phyloP scores from a whole-genome alignment of 2,329 filamentous ascomycete genomes.

The Curvularia hawaiiensis region DNA sequence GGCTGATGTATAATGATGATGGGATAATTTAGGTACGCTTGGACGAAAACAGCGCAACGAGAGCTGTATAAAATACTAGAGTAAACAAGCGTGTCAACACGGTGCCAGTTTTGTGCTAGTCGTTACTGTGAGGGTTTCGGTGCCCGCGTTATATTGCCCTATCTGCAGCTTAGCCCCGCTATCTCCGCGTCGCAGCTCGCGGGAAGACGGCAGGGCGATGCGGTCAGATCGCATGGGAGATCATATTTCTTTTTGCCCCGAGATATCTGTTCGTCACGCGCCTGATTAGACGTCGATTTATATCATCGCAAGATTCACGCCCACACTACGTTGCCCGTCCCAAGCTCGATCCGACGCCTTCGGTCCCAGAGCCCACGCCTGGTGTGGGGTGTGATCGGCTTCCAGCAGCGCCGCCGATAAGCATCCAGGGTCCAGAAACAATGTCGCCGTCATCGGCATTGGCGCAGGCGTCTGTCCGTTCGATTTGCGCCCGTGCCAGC shows the following conservation, averaged over 20 bases:
- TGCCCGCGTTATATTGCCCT: constrained; percentile 16
- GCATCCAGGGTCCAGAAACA: constrained; percentile 28
- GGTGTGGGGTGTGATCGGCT: constrained; percentile 30
- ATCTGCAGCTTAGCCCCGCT: constrained; percentile 17
- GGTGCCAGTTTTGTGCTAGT: not conserved
- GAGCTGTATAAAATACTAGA: constrained; percentile 22
- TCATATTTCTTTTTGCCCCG: constrained; percentile 9
- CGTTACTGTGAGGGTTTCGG: constrained; percentile 1
- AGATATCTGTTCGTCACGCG: constrained; percentile 8
- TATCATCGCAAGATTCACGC: constrained; percentile 12
- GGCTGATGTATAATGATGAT: constrained; percentile 27
- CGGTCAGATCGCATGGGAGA: constrained; percentile 18
- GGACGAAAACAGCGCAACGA: constrained; percentile 22
- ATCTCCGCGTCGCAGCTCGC: constrained; percentile 14
- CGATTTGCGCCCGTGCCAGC: constrained; percentile 24
- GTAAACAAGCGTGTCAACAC: constrained; percentile 2
- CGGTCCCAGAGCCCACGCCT: constrained; percentile 21
- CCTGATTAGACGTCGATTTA: not conserved
- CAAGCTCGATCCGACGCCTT: constrained; percentile 12
- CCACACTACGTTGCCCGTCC: constrained; percentile 9
- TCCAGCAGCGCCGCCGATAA: constrained; percentile 30
- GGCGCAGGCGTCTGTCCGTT: constrained; percentile 20
- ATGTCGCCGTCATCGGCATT: constrained; percentile 46
- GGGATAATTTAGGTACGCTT: constrained; percentile 28
- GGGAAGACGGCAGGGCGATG: constrained; percentile 10